phyloP scores from a whole-genome alignment of 768 basidiomycete species.

The Amanita rubescens region DNA sequence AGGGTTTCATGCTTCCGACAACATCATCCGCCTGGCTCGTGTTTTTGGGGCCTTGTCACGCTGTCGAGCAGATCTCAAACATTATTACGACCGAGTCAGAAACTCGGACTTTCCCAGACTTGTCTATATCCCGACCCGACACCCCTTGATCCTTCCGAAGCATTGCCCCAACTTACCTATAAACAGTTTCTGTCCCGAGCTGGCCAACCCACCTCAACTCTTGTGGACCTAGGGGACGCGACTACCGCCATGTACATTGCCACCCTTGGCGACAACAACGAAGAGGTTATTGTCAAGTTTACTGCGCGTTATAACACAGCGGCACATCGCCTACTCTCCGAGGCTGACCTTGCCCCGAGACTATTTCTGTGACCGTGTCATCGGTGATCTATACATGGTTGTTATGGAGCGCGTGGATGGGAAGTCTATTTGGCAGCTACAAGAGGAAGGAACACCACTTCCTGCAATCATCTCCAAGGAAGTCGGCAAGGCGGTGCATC shows the following conservation, averaged over 20 bases:
- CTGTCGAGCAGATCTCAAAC: slow-evolving; percentile 2
- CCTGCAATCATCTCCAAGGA: slow-evolving; percentile 9
- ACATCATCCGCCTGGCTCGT: slow-evolving; percentile 13
- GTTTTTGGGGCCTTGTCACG: slow-evolving; percentile 11
- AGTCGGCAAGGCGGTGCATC: slow-evolving; percentile 10
- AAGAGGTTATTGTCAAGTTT: slow-evolving; percentile 18
- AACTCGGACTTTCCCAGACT: slow-evolving; percentile 2
- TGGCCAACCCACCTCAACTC: slow-evolving; percentile 2
- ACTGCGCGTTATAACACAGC: slow-evolving; percentile 13
- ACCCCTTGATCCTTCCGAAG: slow-evolving; percentile 4
- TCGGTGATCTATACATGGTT: slow-evolving; percentile 16
- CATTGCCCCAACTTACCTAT: slow-evolving; percentile 12
- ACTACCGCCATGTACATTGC: slow-evolving; percentile 14
- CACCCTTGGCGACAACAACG: slow-evolving; percentile 9
- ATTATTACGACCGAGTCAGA: slow-evolving; percentile 11
- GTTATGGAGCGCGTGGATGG: slow-evolving; percentile 14
- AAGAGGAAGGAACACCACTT: slow-evolving; percentile 19
- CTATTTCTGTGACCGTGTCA: slow-evolving; percentile 12
- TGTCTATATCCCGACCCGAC: slow-evolving; percentile 12
- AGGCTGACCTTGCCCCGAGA: slow-evolving; percentile 12
- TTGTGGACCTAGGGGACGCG: slow-evolving; percentile 7
- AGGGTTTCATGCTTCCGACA: slow-evolving; percentile 13
- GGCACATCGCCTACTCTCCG: slow-evolving; percentile 14
- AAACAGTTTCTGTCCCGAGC: slow-evolving; percentile 8
- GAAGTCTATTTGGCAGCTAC: slow-evolving; percentile 11